Base-by-base conservation (phyloP, 2,329 filamentous ascomycete genomes). In the Hymenoscyphus salicellus region DNA sequence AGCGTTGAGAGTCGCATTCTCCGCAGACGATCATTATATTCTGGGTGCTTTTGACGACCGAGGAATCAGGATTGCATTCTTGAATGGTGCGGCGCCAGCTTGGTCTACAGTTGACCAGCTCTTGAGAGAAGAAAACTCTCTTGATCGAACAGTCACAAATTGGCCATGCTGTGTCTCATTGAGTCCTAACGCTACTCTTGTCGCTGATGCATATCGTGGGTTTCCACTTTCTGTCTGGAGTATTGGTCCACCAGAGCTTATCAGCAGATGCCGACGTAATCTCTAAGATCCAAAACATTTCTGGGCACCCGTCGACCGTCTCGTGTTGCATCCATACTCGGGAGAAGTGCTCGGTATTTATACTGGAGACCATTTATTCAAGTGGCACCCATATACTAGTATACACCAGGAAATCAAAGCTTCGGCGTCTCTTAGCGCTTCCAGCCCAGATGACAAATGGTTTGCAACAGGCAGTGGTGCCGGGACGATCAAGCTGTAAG, bases 211-310 rank as follows among this genome's bases (percentile, higher is more conserved):
- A 16, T 72, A 70, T 32, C 46, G 65, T 58, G 65, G 60, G 11
- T 66, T 62, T 58, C 69, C 70, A 10, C 38, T 72, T 11, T 58
- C 66, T 8, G 60, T 72, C 5, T 72, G 71, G 70, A 49, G 43
- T 6, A 11, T 69, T 0, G 26, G 67, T 43, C 23, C 55, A 52
- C 30, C 20, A 14, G 28, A 43, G n/a, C 46, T 61, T 4, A 61
- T 71, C 55, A 58, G 49, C 1, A 63, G 58, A 60, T 68, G 65
- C 33, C 59, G 49, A 58, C 33, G 63, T 17, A 20, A 66, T 33
- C 65, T 36, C 20, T 16, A 36, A 11, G n/a, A 14, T 8, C 16
- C 30, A 11, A 32, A 33, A 7, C n/a, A 43, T 46, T 26, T 41
- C 17, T 66, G 66, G 66, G 38, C 55, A 20, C 46, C 28, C 17